Evolutionary conservation across 1,139 yeast species (phyloP), one percentile per base, ranked within the genome.

Genomic region (Yamadazyma triangularis): DNA sequence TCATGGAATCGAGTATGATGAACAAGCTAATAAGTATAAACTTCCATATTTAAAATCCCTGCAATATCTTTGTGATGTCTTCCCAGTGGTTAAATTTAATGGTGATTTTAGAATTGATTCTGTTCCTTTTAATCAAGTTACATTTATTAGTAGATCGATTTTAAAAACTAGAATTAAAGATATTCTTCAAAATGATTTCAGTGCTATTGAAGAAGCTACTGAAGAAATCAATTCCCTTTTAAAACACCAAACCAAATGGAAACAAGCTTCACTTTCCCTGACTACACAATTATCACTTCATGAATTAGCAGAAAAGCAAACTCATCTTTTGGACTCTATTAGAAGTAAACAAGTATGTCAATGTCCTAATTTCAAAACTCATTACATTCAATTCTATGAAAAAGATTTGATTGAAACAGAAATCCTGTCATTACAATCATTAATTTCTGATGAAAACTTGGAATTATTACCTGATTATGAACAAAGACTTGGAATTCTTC

Each of bases 391-490:
- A 26, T 61, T 76, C 19, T 66, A 73, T 29, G 61, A 69, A 30
- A 73, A 70, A 38, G 64, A 66, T 33, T 39, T 51, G 23, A 52
- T 84, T 23, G 64, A 70, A 34, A 49, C 55, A 12, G 71, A 79
- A 39, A 78, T 88, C 13, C 72, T 63, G 4, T 57, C 66, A 0
- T 58, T 88, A 43, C 75, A 79, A 46, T 67, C 70, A 29, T 60
- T 82, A 29, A 72, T 88, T 40, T 80, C 94, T 1, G 95, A 86
- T 40, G 95, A 89, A 45, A 93, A 89, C 47, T 64, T 93, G 50
- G 96, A 86, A 41, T 64, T 93, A 32, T 65, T 91, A 27, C 98
- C 98, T 1, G 96, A 91, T 53, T 91, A 91, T 51, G 94, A 88
- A 47, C 95, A 87, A 54, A 73, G 98, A 46, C 63, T 91, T 28